These are phyloP conservation scores for Stereocaulon alpinum DNA, from an alignment of 495 filamentous ascomycete species.

Conservation along the genomic window DNA sequence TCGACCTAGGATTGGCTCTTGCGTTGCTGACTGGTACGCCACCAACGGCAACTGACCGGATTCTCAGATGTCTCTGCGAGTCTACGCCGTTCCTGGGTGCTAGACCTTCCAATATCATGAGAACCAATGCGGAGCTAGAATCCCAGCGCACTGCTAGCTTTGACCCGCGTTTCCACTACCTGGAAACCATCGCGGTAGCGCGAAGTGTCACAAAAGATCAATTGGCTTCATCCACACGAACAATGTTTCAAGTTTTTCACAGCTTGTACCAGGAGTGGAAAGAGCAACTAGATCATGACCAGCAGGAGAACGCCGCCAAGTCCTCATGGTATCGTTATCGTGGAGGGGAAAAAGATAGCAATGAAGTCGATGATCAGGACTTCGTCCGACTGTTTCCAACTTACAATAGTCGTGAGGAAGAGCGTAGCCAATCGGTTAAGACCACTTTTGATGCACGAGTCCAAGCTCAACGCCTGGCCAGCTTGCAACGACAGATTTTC, in stretches of 20 bases:
- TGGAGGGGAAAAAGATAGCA: slow-evolving; percentile 60
- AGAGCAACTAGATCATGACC: slow-evolving; percentile 57
- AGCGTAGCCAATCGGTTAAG: slow-evolving; percentile 24
- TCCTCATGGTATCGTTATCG: slow-evolving; percentile 70
- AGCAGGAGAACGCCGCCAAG: slow-evolving; percentile 58
- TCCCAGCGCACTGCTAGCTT: not conserved
- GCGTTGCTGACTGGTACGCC: slow-evolving; percentile 28
- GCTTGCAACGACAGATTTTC: slow-evolving; percentile 45
- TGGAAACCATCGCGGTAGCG: slow-evolving; percentile 19
- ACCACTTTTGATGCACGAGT: slow-evolving; percentile 26
- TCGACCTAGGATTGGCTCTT: slow-evolving; percentile 66
- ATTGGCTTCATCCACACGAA: not conserved
- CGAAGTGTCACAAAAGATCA: slow-evolving; percentile 7
- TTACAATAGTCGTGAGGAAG: slow-evolving; percentile 44
- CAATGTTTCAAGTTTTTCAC: slow-evolving; percentile 43
- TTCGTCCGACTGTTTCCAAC: slow-evolving; percentile 72
- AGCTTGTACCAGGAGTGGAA: slow-evolving; percentile 71
- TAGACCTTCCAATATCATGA: slow-evolving; percentile 13
- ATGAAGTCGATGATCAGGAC: slow-evolving; percentile 67
- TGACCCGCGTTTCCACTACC: slow-evolving; percentile 27
- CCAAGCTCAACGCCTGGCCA: slow-evolving; percentile 41
- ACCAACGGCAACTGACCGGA: slow-evolving; percentile 19
- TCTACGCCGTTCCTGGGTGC: slow-evolving; percentile 58
- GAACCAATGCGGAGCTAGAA: slow-evolving; percentile 30
- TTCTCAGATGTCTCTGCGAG: slow-evolving; percentile 32